phyloP scores from a whole-genome alignment of 345 rosid species.

The Arabis alpina region DNA sequence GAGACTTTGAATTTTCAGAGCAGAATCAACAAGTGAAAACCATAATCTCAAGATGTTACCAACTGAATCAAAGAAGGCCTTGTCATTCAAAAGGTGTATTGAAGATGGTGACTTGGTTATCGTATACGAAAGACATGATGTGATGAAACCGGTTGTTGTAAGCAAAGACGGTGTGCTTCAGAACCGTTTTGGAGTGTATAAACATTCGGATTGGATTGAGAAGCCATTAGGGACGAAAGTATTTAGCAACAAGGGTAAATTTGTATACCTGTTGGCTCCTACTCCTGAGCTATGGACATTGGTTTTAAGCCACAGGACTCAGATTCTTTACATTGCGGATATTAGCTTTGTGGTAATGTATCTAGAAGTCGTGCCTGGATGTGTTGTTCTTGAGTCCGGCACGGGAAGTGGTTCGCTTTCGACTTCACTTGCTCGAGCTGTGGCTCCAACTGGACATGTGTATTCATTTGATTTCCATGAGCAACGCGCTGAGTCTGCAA shows the following conservation, averaged over 20 bases:
- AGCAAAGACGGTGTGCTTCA: slow-evolving; percentile 63
- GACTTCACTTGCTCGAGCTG: slow-evolving; percentile 85
- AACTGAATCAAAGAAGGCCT: slow-evolving; percentile 53
- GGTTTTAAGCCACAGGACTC: slow-evolving; percentile 94
- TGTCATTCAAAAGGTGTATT: slow-evolving; percentile 62
- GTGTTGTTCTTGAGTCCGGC: slow-evolving; percentile 90
- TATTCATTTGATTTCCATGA: slow-evolving; percentile 94
- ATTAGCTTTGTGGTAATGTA: slow-evolving; percentile 78
- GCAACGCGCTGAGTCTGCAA: slow-evolving; percentile 89
- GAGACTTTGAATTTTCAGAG: slow-evolving; percentile 11
- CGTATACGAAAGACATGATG: slow-evolving; percentile 82
- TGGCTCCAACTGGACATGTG: slow-evolving; percentile 91
- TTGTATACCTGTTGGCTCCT: slow-evolving; percentile 79
- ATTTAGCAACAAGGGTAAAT: slow-evolving; percentile 83
- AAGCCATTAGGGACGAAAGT: slow-evolving; percentile 95
- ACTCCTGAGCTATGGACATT: slow-evolving; percentile 94
- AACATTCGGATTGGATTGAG: slow-evolving; percentile 93
- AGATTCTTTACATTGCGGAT: slow-evolving; percentile 94
- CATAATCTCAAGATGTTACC: slow-evolving; percentile 61
- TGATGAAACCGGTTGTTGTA: slow-evolving; percentile 79
- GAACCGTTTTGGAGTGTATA: slow-evolving; percentile 86
- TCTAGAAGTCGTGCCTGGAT: slow-evolving; percentile 89
- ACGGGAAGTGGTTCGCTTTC: slow-evolving; percentile 95
- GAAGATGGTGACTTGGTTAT: slow-evolving; percentile 78
- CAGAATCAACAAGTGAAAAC: slow-evolving; percentile 65